Conservation (phyloP, 1,284 basidiomycete genomes). For the Coriolopsis trogii region DNA sequence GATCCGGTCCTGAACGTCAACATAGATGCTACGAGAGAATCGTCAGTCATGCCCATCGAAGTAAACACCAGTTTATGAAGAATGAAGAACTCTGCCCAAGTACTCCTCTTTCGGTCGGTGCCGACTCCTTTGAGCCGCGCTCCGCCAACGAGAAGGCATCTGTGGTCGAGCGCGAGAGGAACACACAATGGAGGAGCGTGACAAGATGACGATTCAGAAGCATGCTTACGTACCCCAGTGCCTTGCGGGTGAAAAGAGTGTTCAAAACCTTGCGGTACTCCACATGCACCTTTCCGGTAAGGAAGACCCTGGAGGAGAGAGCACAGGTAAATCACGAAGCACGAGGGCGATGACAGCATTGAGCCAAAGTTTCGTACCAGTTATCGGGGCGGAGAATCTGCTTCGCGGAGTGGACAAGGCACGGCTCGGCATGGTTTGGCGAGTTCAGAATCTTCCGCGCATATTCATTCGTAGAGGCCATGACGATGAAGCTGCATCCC, state of each 20-base stretch:
- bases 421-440: constrained; percentile 88
- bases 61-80: not conserved
- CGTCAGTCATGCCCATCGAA: not conserved
- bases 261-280: constrained; percentile 95
- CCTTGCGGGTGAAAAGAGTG: constrained; percentile 92
- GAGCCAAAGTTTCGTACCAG: constrained; percentile 59
- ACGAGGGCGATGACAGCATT: not conserved
- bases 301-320: constrained; percentile 78
- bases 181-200: not conserved
- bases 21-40: constrained; percentile 71
- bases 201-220: not conserved
- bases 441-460: constrained; percentile 94
- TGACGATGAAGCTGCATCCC: constrained; percentile 85
- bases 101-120: too few species aligned
- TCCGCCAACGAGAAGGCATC: too few species aligned
- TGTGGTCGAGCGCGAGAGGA: too few species aligned
- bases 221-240: constrained; percentile 68
- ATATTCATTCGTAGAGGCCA: constrained; percentile 91
- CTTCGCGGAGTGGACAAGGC: constrained; percentile 93
- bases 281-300: constrained; percentile 92
- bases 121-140: too few species aligned
- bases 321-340: constrained; percentile 3
- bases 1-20: constrained; percentile 86
- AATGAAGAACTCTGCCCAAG: too few species aligned
- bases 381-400: constrained; percentile 87